These are phyloP conservation scores for Scutellaria baicalensis DNA, from an alignment of 257 asterid species.

Conservation along the genomic window DNA sequence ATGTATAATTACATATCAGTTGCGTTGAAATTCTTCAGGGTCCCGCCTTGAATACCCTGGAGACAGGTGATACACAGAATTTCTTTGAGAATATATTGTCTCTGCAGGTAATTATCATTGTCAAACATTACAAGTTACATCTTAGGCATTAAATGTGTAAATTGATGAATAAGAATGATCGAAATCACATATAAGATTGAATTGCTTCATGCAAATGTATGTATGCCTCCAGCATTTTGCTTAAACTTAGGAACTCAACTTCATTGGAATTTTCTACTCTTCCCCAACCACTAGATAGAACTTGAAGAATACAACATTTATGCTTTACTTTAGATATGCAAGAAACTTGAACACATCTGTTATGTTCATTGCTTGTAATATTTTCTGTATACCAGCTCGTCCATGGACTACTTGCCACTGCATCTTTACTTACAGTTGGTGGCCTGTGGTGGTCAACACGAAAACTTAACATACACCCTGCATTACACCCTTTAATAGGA, in stretches of 20 bases:
- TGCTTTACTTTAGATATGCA: not conserved
- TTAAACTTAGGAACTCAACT: no score
- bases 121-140: not conserved
- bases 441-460: conserved; percentile 65
- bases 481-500: conserved; percentile 46
- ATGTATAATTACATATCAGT: conserved; percentile 3
- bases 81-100: conserved; percentile 67
- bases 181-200: no score
- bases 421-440: conserved; percentile 54
- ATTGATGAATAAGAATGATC: not conserved
- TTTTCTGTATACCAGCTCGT: conserved; percentile 39
- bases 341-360: not conserved
- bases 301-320: not conserved
- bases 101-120: conserved; percentile 45
- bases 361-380: conserved; percentile 13
- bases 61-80: conserved; percentile 64
- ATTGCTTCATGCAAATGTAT: not conserved
- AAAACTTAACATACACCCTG: conserved; percentile 67
- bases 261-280: no score
- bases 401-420: conserved; percentile 71
- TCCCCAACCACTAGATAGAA: not conserved
- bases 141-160: not conserved
- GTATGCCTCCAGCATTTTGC: not conserved
- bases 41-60: conserved; percentile 58
- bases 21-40: conserved; percentile 40